Evolutionary conservation across 139 green algal genomes (phyloP), one percentile per base, ranked within the genome.

Genomic region (Zygnema circumcarinatum): DNA sequence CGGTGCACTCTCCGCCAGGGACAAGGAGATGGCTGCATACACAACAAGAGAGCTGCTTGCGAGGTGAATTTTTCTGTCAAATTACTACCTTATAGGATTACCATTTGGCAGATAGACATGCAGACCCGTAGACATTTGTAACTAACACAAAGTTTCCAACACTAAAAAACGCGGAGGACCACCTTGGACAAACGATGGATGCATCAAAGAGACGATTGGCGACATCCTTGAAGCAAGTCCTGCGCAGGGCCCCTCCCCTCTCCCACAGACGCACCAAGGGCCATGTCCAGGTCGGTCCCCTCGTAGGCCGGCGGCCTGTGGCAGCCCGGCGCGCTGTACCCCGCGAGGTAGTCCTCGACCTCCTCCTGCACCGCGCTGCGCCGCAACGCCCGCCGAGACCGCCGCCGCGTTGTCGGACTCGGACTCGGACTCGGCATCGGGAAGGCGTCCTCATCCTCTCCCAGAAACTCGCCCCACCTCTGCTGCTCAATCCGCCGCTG

Each of bases 401-500:
- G 47, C 7, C 47, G 47, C 16, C 47, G 47, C 7, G 7, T 62
- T 62, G 47, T 7, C 7, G 47, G 47, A 16, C 47, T 62, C 7
- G 47, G 47, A 16, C 47, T 62, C 7, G 47, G 47, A 62, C 47
- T 62, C 47, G 47, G 47, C 7, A 16, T 62, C 16, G 47, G 16
- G 73, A 32, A 25, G n/a, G n/a, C n/a, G n/a, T 80, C 73, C 25
- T 80, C 73, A 41, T 41, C 38, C 29, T 41, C 73, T 80, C n/a
- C 73, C 29, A 80, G 73, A 29, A n/a, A 41, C 73, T 80, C 73
- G 1, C 73, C 73, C 73, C 73, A 80, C 39, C 73, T 41, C 73
- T 80, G 73, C 2, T 80, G 73, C 73, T 80, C 73, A n/a, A 80
- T 80, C 38, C 73, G 73, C 73, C 73, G 25, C 73, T 62, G 38